Conservation (phyloP, 2,329 filamentous ascomycete genomes). For the Aspergillus sp. region DNA sequence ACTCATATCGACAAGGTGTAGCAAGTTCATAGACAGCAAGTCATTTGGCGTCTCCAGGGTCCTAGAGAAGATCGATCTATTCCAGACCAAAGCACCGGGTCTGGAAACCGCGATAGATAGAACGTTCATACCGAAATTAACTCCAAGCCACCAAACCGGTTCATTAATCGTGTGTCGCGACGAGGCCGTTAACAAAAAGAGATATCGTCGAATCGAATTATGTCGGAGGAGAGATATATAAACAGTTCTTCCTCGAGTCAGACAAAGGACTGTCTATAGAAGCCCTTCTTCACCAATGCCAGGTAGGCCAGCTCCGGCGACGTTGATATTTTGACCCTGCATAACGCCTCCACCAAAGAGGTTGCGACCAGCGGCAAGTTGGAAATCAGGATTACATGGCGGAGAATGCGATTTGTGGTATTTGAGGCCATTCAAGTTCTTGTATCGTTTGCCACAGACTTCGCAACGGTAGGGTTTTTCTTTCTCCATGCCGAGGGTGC, state of each 20-base stretch:
- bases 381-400: slow-evolving; percentile 82
- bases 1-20: slow-evolving; percentile 17
- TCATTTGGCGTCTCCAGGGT: slow-evolving; percentile 13
- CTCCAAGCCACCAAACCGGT: slow-evolving; percentile 31
- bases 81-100: slow-evolving; percentile 15
- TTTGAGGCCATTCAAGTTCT: slow-evolving; percentile 98
- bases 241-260: not conserved
- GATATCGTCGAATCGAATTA: slow-evolving; percentile 27
- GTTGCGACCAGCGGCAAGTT: slow-evolving; percentile 49
- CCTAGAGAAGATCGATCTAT: slow-evolving; percentile 11
- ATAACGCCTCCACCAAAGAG: slow-evolving; percentile 44
- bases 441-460: slow-evolving; percentile 95
- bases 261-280: slow-evolving; percentile 20
- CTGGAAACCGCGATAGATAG: slow-evolving; percentile 14
- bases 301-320: slow-evolving; percentile 49
- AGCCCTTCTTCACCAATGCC: slow-evolving; percentile 47
- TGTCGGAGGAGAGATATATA: slow-evolving; percentile 20
- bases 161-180: slow-evolving; percentile 30
- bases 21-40: slow-evolving; percentile 6
- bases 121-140: slow-evolving; percentile 24
- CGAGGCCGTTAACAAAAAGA: slow-evolving; percentile 24
- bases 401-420: slow-evolving; percentile 86
- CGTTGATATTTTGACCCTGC: slow-evolving; percentile 48
- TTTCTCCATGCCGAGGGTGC: slow-evolving; percentile 98
- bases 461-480: slow-evolving; percentile 99